These are phyloP conservation scores for Boletus rufocinnamomeus DNA, from an alignment of 768 basidiomycete genomes.

Conservation along the genomic window DNA sequence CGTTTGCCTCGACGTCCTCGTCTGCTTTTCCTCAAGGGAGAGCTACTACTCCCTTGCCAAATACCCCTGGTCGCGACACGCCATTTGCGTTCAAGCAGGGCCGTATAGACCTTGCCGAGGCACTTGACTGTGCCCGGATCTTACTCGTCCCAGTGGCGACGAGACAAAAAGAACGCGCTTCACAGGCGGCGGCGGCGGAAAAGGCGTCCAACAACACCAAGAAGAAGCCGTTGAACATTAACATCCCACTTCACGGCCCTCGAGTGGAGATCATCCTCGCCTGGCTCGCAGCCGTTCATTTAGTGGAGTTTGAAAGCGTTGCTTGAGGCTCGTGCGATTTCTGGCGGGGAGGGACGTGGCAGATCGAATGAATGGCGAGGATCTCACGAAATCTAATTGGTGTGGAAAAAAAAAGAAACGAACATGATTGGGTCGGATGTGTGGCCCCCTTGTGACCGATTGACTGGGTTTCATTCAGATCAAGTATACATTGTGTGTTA, in stretches of 20 bases:
- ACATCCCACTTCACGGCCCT: conserved; percentile 83
- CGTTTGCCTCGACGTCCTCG: conserved; percentile 29
- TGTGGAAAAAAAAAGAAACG: background rate
- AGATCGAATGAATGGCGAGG: conserved; percentile 3
- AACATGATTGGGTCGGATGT: conserved; percentile 1
- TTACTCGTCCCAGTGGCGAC: conserved; percentile 70
- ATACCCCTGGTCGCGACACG: conserved; percentile 27
- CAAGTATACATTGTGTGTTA: background rate
- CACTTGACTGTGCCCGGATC: conserved; percentile 69
- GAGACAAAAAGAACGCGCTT: conserved; percentile 60
- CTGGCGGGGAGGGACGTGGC: background rate
- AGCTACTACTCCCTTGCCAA: conserved; percentile 23
- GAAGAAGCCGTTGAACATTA: conserved; percentile 68
- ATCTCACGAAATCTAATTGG: conserved; percentile 23
- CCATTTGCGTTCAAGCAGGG: conserved; percentile 17
- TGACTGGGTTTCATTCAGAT: background rate
- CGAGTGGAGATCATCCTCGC: conserved; percentile 84
- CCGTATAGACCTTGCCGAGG: conserved; percentile 48
- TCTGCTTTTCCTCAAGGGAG: conserved; percentile 17
- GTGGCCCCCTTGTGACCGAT: background rate
- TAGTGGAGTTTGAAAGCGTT: conserved; percentile 64
- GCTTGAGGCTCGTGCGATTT: conserved; percentile 17
- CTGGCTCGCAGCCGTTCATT: conserved; percentile 80
- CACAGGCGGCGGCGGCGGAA: conserved; percentile 51
- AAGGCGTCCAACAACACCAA: conserved; percentile 40